phyloP scores from a whole-genome alignment of 2,329 filamentous ascomycete genomes.

The Alternaria tenuissima region DNA sequence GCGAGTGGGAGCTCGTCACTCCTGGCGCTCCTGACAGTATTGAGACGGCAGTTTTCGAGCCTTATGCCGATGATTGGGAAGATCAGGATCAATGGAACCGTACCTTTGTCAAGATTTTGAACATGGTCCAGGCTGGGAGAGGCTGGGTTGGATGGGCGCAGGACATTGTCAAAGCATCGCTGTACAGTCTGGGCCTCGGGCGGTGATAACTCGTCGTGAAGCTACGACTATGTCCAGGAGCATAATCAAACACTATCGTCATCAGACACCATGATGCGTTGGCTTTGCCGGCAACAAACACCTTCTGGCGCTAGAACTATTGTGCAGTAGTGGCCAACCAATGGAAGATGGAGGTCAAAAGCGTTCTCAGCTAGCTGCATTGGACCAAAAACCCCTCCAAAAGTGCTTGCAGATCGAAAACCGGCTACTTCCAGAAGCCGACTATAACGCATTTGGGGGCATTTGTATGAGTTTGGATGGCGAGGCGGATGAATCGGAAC shows the following conservation, averaged over 20 bases:
- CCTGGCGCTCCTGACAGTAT: conserved; percentile 39
- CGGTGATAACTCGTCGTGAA: conserved; percentile 2
- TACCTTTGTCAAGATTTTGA: conserved; percentile 63
- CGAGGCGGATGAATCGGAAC: conserved; percentile 8
- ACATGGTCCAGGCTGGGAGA: conserved; percentile 57
- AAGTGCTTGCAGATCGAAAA: not conserved
- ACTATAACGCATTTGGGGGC: not conserved
- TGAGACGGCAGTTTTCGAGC: conserved; percentile 66
- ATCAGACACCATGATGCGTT: not conserved
- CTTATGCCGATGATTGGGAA: conserved; percentile 66
- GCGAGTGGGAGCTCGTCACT: conserved; percentile 41
- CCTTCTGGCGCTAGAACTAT: not conserved
- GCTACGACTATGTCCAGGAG: too few species aligned
- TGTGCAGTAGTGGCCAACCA: not conserved
- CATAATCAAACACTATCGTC: not conserved
- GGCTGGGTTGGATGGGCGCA: conserved; percentile 63
- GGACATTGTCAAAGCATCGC: conserved; percentile 49
- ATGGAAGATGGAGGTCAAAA: not conserved
- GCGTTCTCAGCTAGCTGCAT: not conserved
- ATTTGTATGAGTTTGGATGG: not conserved
- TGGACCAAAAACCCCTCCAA: not conserved
- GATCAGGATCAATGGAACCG: conserved; percentile 65
- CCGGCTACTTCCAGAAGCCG: not conserved
- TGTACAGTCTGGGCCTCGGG: conserved; percentile 35
- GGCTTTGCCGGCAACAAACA: not conserved